Evolutionary conservation across 2,329 filamentous ascomycete genomes (phyloP).

Genomic region (Diaporthe vexans): DNA sequence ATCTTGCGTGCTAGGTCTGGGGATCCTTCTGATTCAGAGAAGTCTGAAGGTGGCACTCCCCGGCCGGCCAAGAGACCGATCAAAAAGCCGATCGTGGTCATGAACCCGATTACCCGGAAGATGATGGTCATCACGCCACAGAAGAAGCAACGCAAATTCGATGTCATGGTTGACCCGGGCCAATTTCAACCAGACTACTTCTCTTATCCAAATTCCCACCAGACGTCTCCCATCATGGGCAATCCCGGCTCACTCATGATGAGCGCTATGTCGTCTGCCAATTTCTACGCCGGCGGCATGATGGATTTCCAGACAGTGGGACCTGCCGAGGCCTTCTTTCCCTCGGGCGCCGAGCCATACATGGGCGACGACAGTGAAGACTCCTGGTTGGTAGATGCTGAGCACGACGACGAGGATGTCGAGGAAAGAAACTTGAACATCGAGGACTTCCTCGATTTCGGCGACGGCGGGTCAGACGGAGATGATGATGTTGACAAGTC

Average conservation of each 20-base stretch:
- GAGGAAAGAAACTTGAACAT: conserved; percentile 75
- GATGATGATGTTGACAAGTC: conserved; percentile 64
- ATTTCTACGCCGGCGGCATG: conserved; percentile 66
- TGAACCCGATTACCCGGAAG: conserved; percentile 70
- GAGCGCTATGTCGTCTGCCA: conserved; percentile 75
- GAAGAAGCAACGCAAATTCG: conserved; percentile 53
- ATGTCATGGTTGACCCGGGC: conserved; percentile 67
- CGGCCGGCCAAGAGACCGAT: conserved; percentile 53
- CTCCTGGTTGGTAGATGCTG: conserved; percentile 50
- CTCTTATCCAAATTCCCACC: conserved; percentile 50
- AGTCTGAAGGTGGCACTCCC: conserved; percentile 35
- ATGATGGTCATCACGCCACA: conserved; percentile 75
- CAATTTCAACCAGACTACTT: conserved; percentile 66
- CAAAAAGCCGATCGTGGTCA: conserved; percentile 70
- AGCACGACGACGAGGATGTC: conserved; percentile 65
- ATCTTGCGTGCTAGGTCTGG: conserved; percentile 21
- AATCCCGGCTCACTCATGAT: conserved; percentile 84
- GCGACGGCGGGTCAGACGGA: conserved; percentile 72
- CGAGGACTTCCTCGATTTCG: conserved; percentile 80
- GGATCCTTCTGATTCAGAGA: conserved; percentile 63
- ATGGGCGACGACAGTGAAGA: conserved; percentile 65
- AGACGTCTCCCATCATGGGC: conserved; percentile 71
- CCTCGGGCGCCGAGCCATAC: conserved; percentile 72
- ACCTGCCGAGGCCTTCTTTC: conserved; percentile 82
- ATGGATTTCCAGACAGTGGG: conserved; percentile 77